Evolutionary conservation across 139 green algal species (phyloP).

Genomic region (Haematococcus sp.): DNA sequence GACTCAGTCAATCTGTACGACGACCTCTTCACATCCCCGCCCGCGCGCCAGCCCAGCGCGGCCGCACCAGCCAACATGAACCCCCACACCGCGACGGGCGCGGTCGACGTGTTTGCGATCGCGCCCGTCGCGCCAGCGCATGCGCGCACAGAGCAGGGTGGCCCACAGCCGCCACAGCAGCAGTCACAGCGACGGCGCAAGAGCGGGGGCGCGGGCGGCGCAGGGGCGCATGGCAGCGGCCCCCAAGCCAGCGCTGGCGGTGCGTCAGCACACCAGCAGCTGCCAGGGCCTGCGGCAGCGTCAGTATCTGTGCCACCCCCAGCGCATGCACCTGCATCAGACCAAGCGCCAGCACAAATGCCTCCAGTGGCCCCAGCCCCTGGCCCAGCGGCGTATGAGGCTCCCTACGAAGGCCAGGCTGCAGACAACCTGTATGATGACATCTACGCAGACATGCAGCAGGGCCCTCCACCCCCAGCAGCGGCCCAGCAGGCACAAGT

Average conservation of each 20-base stretch:
- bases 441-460: constrained; percentile 1
- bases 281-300: no score
- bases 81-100: no score
- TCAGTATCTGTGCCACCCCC: no score
- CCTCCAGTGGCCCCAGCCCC: neutral
- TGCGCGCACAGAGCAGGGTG: no score
- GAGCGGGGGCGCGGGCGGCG: no score
- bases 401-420: neutral
- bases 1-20: constrained; percentile 20
- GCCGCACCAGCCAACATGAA: neutral
- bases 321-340: constrained; percentile 1
- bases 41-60: neutral
- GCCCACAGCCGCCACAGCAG: no score
- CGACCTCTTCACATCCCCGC: constrained; percentile 17
- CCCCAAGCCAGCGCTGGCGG: neutral
- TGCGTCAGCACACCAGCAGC: neutral
- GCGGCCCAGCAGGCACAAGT: no score
- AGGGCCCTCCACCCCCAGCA: no score
- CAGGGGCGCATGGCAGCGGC: no score
- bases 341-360: neutral
- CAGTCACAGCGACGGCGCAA: no score
- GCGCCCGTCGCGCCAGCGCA: no score
- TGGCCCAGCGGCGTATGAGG: neutral
- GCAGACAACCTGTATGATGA: constrained; percentile 4
- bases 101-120: no score